Percentiles rank a stretch among this genome's conserved stretches.
Conservation (phyloP, 2,329 filamentous ascomycete species). For the Colletotrichum sansevieriae region DNA sequence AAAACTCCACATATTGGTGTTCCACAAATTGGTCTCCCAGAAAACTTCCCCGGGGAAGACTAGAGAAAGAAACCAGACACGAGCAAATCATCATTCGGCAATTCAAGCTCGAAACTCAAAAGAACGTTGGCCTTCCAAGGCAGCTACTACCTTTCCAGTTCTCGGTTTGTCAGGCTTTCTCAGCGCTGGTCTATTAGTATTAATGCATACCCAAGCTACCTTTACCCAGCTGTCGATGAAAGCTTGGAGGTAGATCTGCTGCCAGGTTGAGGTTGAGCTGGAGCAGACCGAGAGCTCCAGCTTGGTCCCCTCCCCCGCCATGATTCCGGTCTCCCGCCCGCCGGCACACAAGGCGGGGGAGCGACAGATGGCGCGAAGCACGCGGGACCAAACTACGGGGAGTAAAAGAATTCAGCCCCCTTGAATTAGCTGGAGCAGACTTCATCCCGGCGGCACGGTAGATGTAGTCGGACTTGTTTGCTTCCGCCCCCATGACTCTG, state of each 20-base stretch:
- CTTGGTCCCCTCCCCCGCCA: conserved; percentile 24
- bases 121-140: background rate
- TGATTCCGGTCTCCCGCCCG: conserved; percentile 24
- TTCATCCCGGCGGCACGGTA: conserved; percentile 13
- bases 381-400: background rate
- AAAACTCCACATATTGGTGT: too few relatives aligned
- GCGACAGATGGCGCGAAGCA: background rate
- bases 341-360: conserved; percentile 29
- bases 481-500: background rate
- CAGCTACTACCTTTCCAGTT: background rate
- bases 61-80: background rate
- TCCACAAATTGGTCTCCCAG: too few relatives aligned
- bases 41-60: background rate
- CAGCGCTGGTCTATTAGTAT: background rate
- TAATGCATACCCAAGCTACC: background rate
- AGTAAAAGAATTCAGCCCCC: background rate
- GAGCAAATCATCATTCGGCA: conserved; percentile 3
- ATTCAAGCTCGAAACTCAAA: background rate
- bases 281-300: background rate
- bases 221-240: background rate
- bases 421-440: background rate
- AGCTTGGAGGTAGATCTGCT: background rate
- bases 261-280: background rate
- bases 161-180: background rate
- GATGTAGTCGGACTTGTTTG: conserved; percentile 2